Evolutionary conservation across 2,329 filamentous ascomycete genomes (phyloP).

Genomic region (Reticulascus tulasneorum): DNA sequence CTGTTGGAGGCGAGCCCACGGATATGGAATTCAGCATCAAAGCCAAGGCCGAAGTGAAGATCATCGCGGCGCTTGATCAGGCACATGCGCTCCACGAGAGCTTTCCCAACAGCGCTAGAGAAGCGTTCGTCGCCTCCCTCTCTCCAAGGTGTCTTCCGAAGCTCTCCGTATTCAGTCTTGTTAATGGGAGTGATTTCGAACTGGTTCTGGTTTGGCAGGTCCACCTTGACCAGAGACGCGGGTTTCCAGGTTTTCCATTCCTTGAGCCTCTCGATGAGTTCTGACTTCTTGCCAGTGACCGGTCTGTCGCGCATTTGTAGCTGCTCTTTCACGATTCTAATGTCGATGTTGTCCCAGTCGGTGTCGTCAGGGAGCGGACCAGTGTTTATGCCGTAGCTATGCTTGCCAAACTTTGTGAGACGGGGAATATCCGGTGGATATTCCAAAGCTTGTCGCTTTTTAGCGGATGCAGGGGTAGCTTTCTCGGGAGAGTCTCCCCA

Average conservation of each 20-base stretch:
- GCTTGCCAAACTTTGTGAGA: conserved; percentile 4
- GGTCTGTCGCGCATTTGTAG: conserved; percentile 6
- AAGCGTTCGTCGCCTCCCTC: conserved; percentile 1
- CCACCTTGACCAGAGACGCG: too few relatives aligned
- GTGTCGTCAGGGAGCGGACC: conserved; percentile 9
- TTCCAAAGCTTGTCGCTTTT: background rate
- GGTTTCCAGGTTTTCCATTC: conserved; percentile 4
- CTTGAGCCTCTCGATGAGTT: conserved; percentile 5
- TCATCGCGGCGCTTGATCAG: conserved; percentile 4
- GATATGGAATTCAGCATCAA: background rate
- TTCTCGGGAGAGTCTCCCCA: background rate
- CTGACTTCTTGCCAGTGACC: conserved; percentile 2
- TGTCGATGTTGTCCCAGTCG: conserved; percentile 6
- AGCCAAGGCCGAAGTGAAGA: background rate
- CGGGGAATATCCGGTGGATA: conserved; percentile 7
- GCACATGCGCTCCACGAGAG: conserved; percentile 4
- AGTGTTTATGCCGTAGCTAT: conserved; percentile 8
- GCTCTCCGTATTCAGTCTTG: too few relatives aligned
- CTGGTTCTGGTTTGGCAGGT: too few relatives aligned
- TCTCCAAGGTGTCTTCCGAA: too few relatives aligned
- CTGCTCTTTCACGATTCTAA: conserved; percentile 11
- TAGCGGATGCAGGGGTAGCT: too few relatives aligned
- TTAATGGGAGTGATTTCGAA: too few relatives aligned
- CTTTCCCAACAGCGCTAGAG: conserved; percentile 4
- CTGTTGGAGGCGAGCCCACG: background rate